Base-by-base conservation (phyloP, 164 flowering plant genomes). In the Chloranthus sessilifolius region DNA sequence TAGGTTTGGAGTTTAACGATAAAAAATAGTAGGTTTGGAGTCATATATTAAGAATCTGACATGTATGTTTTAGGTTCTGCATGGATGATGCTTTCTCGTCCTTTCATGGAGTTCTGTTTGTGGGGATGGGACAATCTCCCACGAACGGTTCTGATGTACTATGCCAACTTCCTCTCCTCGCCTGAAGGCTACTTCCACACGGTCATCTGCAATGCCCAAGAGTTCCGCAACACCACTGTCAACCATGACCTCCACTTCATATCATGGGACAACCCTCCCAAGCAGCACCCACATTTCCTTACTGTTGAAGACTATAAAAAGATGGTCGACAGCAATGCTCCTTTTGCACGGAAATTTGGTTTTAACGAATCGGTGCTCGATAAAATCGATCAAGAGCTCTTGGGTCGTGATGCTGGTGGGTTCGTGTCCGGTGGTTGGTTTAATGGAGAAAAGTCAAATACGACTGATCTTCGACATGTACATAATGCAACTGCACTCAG, bases 121-220 rank as follows among this genome's bases (percentile, higher is more conserved):
- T 81, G 85, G 95, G 96, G 95, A 0, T 88, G 94, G 94, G 95
- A 88, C 62, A 85, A 73, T 57, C 82, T 88, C 28, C 95, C 95
- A 9, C 64, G 95, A 29, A 68, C 63, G 3, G 77, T 79, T 42
- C 75, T 88, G 2, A 85, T 88, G 95, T 88, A 88, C 49, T 88
- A 88, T 34, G 70, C 95, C 31, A 88, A 88, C 72, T 85, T 88
- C 63, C 73, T 88, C 10, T 88, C 96, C 11, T 85, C 96, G 10
- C 96, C 95, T 0, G 96, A 85, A 57, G 91, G 96, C 3, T 88
- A 88, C 55, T 88, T 88, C 65, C 96, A 88, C 65, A 88, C 96
- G 0, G 90, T 88, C 25, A 84, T 88, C 44, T 85, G 94, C 79
- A 88, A 82, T 47, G 69, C 70, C 4, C 52, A 67, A 0, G 86